Conservation (phyloP, 2,329 filamentous ascomycete genomes). For the Apiospora pterosperma region DNA sequence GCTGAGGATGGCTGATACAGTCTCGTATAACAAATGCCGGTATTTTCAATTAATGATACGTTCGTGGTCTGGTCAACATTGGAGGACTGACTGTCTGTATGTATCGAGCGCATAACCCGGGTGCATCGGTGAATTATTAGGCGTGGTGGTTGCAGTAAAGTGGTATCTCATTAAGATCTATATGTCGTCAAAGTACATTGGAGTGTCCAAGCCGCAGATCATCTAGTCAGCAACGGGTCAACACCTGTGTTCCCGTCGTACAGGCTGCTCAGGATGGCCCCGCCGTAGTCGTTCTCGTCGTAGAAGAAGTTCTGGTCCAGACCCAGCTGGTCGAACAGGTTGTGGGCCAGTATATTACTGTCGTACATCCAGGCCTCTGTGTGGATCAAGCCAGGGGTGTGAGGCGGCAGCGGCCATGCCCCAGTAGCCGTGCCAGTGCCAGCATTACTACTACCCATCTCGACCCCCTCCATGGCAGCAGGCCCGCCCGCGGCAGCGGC, state of each 20-base stretch:
- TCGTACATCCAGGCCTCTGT: slow-evolving; percentile 17
- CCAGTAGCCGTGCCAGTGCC: slow-evolving; percentile 9
- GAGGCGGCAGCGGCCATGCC: background rate
- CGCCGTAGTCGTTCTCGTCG: slow-evolving; percentile 19
- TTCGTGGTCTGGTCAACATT: too few relatives aligned
- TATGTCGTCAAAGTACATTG: background rate
- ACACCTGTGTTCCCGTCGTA: background rate
- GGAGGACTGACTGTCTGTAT: too few relatives aligned
- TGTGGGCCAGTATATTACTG: slow-evolving; percentile 16
- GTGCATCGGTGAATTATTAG: background rate
- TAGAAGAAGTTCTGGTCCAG: slow-evolving; percentile 26
- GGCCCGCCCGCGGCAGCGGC: background rate
- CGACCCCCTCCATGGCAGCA: slow-evolving; percentile 2
- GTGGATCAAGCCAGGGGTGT: background rate
- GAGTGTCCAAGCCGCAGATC: background rate
- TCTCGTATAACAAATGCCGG: too few relatives aligned
- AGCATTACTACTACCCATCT: background rate
- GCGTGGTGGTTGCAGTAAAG: background rate
- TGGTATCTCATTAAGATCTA: background rate
- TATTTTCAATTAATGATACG: too few relatives aligned
- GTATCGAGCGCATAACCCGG: too few relatives aligned
- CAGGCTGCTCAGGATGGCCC: slow-evolving; percentile 15
- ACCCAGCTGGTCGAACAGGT: slow-evolving; percentile 22
- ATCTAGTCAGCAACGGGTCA: background rate
- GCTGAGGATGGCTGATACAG: too few relatives aligned